phyloP scores from a whole-genome alignment of 108 stramenopile genomes.

The Pseudonitzschia pungens region DNA sequence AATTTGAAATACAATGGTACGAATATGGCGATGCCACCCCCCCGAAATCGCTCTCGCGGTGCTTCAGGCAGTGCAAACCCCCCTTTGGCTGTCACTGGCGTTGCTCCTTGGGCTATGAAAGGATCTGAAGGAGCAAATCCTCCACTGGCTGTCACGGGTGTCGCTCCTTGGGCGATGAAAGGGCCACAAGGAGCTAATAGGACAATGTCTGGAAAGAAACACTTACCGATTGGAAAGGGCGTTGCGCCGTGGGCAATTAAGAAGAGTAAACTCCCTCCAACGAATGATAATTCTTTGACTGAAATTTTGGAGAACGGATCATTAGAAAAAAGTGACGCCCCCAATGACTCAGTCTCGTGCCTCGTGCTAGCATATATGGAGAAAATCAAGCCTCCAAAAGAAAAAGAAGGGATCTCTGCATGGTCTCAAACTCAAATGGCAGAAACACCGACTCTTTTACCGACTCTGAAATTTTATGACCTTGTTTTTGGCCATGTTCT shows the following conservation, averaged over 20 bases:
- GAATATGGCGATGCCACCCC: slow-evolving; percentile 25
- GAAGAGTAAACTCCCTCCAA: not conserved
- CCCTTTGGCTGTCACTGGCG: slow-evolving; percentile 68
- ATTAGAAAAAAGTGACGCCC: not conserved
- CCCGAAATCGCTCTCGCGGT: slow-evolving; percentile 13
- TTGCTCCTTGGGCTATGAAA: slow-evolving; percentile 74
- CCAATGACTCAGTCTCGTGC: not conserved
- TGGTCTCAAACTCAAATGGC: slow-evolving; percentile 82
- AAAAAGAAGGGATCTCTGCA: slow-evolving; percentile 52
- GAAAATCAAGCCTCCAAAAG: slow-evolving; percentile 53
- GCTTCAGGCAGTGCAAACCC: slow-evolving; percentile 26
- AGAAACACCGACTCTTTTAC: slow-evolving; percentile 80
- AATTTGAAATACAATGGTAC: slow-evolving; percentile 7
- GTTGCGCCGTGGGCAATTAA: slow-evolving; percentile 1
- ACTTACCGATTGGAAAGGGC: slow-evolving; percentile 6
- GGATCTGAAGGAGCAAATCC: slow-evolving; percentile 33
- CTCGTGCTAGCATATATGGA: slow-evolving; percentile 50
- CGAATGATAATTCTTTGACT: not conserved
- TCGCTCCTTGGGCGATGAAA: slow-evolving; percentile 67
- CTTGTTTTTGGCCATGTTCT: slow-evolving; percentile 95
- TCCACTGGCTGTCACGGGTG: slow-evolving; percentile 58
- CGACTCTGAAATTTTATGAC: slow-evolving; percentile 93
- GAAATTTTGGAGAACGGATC: not conserved
- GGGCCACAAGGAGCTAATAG: slow-evolving; percentile 1
- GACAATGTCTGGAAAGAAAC: not conserved